Evolutionary conservation across 345 rosid genomes (phyloP), one percentile per base, ranked within the genome.

Genomic region (Noccaea caerulescens): DNA sequence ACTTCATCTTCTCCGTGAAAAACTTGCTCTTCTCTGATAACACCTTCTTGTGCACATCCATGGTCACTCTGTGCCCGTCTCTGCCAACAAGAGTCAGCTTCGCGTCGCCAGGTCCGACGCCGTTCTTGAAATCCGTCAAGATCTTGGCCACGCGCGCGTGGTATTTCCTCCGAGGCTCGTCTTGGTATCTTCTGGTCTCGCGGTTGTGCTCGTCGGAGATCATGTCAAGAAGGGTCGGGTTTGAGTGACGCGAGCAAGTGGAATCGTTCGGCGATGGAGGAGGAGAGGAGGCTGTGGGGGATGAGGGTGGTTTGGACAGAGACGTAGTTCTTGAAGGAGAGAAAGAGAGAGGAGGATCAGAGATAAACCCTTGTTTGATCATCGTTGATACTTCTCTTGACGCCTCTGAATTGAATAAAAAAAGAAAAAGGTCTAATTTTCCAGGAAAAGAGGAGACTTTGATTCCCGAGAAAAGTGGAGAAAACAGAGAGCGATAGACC

Each of bases 201-300:
- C 72, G 81, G 16, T 60, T 73, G n/a, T 87, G 87, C 63, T 89
- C 93, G 62, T 86, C 89, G 0, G 96, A 84, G 93, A 90, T 90
- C 88, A 87, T 90, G 10, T 90, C 87, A 66, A 83, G 85, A 58
- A 90, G 92, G 54, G 91, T 82, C 5, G 83, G 81, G 66, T 75
- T 76, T 32, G 52, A 16, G 50, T 63, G 80, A 66, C 27, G 72
- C 30, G 63, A 20, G 20, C 43, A 44, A 57, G 61, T 57, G 7
- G 62, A 57, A 36, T 52, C 81, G 58, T n/a, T 72, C 34, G 63
- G 30, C 30, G 30, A 27, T 27, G 4, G 30, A 27, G 30, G 30
- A 27, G 30, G 30, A 27, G 41, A 8, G 85, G 84, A 10, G 90
- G 74, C 1, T 77, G 4, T 58, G 36, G 83, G 61, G 3, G 84